Percentiles rank a stretch among this genome's conserved stretches.
These are phyloP conservation scores for Annulohypoxylon bovei DNA, from an alignment of 495 filamentous ascomycete genomes.

Conservation along the genomic window DNA sequence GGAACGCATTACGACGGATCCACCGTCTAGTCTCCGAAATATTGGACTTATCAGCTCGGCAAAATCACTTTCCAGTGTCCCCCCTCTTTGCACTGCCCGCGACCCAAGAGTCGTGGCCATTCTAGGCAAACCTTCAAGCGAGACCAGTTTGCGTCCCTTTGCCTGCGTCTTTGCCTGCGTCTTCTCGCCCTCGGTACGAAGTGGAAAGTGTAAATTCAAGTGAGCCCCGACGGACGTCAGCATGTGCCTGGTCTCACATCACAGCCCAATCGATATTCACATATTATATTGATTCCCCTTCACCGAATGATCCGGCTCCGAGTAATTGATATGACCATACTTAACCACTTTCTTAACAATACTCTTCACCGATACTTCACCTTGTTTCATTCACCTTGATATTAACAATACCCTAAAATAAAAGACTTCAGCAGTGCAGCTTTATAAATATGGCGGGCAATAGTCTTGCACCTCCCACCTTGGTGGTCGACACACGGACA, in stretches of 20 bases:
- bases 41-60: slow-evolving; percentile 13
- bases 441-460: slow-evolving; percentile 35
- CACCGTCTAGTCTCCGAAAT: slow-evolving; percentile 9
- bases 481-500: slow-evolving; percentile 36
- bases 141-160: background rate
- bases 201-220: slow-evolving; percentile 23
- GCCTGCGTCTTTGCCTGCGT: background rate
- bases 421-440: background rate
- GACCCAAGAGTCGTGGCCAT: slow-evolving; percentile 5
- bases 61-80: background rate
- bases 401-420: background rate
- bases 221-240: slow-evolving; percentile 23
- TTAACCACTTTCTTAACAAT: slow-evolving; percentile 2
- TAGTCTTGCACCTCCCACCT: slow-evolving; percentile 40
- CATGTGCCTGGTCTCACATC: slow-evolving; percentile 25
- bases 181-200: slow-evolving; percentile 9
- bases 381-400: background rate
- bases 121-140: slow-evolving; percentile 18
- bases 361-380: background rate
- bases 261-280: background rate
- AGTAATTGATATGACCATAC: background rate
- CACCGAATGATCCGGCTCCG: slow-evolving; percentile 7
- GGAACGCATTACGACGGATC: slow-evolving; percentile 9
- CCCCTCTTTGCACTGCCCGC: slow-evolving; percentile 32
- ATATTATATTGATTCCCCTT: slow-evolving; percentile 27